Percentiles rank a stretch among this genome's conserved stretches.
Evolutionary conservation across 306 rosid species (phyloP).

Genomic region (Pyrus communis): DNA sequence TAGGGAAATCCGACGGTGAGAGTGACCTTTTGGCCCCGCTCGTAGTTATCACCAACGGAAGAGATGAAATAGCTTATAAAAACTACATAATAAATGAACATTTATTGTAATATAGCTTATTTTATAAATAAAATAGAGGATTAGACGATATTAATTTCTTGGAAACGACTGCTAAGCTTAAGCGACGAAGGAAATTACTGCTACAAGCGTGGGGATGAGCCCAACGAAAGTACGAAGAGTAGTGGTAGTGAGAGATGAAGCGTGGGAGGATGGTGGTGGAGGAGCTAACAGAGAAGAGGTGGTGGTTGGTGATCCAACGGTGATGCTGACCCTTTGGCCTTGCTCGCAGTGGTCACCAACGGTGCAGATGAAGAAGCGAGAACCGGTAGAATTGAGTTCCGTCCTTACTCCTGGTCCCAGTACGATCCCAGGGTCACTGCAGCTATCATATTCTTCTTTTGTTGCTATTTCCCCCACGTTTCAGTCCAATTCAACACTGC

Average conservation of each 20-base stretch:
- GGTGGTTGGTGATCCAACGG: background rate
- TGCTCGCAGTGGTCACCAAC: conserved; percentile 7
- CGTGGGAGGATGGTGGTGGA: background rate
- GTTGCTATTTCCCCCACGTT: background rate
- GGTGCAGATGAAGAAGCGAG: conserved; percentile 26
- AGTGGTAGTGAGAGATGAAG: background rate
- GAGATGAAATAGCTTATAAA: too few relatives aligned
- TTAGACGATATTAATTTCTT: background rate
- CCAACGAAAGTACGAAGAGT: conserved; percentile 1
- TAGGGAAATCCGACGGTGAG: too few relatives aligned
- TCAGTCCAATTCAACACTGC: conserved; percentile 30
- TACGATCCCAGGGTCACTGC: background rate
- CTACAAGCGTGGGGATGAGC: background rate
- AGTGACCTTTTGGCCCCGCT: too few relatives aligned
- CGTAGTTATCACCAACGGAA: too few relatives aligned
- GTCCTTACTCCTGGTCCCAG: background rate
- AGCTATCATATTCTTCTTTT: conserved; percentile 13
- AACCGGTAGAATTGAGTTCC: background rate
- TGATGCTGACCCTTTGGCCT: conserved; percentile 26
- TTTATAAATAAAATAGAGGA: background rate
- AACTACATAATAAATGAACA: background rate
- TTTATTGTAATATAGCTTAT: background rate
- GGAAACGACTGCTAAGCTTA: background rate
- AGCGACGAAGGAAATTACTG: background rate
- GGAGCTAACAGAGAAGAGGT: background rate